Evolutionary conservation across 1,139 yeast species (phyloP).

Genomic region (Hanseniaspora sp.): DNA sequence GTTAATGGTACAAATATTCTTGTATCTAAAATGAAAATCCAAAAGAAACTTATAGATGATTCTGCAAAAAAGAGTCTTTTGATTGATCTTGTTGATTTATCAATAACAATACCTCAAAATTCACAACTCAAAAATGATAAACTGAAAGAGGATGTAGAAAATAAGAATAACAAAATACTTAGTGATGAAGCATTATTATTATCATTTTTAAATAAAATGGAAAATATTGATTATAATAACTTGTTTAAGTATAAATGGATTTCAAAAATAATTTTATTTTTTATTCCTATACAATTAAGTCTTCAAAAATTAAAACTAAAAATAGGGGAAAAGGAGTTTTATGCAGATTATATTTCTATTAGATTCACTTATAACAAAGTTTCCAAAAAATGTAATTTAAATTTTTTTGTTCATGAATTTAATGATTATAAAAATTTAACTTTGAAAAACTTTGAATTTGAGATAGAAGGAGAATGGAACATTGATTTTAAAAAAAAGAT

Average conservation of each 20-base stretch:
- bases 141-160: neutral
- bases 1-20: conserved; percentile 1
- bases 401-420: conserved; percentile 19
- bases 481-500: neutral
- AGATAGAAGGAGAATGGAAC: conserved; percentile 6
- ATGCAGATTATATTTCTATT: conserved; percentile 13
- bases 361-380: conserved; percentile 5
- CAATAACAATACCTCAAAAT: neutral
- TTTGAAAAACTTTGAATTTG: conserved; percentile 10
- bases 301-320: conserved; percentile 12
- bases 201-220: neutral
- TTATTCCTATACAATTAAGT: conserved; percentile 13
- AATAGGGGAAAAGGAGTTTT: conserved; percentile 6
- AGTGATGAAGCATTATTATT: neutral
- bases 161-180: neutral
- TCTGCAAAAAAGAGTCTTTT: conserved; percentile 6
- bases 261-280: neutral
- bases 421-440: conserved; percentile 5
- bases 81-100: conserved; percentile 6
- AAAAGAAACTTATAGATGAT: conserved; percentile 12
- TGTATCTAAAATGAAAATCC: conserved; percentile 9
- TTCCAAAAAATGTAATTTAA: conserved; percentile 1
- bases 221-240: neutral
- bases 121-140: neutral
- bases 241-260: conserved; percentile 1